Conservation (phyloP, 1,139 yeast species). For the Saccharomyces pastorianus region DNA sequence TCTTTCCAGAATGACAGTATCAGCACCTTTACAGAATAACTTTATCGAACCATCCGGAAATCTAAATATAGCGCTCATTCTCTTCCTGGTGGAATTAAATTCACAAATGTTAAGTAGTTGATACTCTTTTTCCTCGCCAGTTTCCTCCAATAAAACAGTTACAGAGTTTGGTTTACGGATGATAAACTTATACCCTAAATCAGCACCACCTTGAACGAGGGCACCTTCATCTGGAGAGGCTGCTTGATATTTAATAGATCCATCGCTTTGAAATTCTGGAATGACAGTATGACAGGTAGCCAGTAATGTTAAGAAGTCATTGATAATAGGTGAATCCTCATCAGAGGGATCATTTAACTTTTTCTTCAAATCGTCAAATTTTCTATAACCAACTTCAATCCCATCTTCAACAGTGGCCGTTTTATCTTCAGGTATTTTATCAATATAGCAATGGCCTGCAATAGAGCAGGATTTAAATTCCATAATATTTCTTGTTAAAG, state of each 20-base stretch:
- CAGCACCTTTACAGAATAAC: conserved; percentile 94
- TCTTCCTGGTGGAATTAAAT: conserved; percentile 91
- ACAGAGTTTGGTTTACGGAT: conserved; percentile 83
- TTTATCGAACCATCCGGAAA: conserved; percentile 91
- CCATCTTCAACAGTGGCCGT: conserved; percentile 68
- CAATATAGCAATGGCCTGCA: conserved; percentile 86
- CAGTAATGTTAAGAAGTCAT: conserved; percentile 73
- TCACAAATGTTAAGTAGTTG: conserved; percentile 88
- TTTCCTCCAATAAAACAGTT: conserved; percentile 45
- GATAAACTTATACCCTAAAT: conserved; percentile 72
- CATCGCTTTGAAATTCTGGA: conserved; percentile 64
- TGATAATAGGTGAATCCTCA: conserved; percentile 57
- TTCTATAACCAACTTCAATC: conserved; percentile 70
- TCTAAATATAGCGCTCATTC: conserved; percentile 93
- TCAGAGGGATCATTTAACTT: conserved; percentile 40
- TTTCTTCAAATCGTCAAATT: conserved; percentile 54
- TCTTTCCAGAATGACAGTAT: conserved; percentile 86
- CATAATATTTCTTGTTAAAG: conserved; percentile 91
- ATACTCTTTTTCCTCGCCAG: conserved; percentile 46
- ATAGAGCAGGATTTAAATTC: conserved; percentile 91
- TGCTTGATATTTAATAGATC: conserved; percentile 83
- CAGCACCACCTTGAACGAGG: conserved; percentile 90
- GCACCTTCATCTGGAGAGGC: conserved; percentile 99
- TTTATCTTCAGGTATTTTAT: conserved; percentile 85
- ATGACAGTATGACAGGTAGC: conserved; percentile 97